Conservation (phyloP, 2,329 filamentous ascomycete genomes). For the Calonectria crousiana region DNA sequence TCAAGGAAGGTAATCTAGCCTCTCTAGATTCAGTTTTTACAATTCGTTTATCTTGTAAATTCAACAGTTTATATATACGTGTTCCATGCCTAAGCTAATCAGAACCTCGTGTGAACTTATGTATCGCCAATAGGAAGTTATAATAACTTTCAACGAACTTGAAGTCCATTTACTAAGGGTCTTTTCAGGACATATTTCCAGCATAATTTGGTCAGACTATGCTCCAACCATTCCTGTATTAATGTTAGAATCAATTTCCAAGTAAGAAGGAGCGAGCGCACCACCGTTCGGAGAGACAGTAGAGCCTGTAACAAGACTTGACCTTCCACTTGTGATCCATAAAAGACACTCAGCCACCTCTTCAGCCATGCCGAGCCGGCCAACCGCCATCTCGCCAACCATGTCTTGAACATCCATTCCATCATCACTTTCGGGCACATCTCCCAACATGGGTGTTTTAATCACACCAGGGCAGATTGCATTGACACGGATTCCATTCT, state of each 20-base stretch:
- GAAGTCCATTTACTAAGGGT: too few species aligned
- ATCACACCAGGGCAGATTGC: slow-evolving; percentile 12
- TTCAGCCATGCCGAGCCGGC: neutral
- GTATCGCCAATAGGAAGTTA: too few species aligned
- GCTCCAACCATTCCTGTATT: slow-evolving; percentile 2
- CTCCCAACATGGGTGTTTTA: slow-evolving; percentile 2
- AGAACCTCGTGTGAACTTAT: too few species aligned
- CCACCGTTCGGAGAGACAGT: slow-evolving; percentile 5
- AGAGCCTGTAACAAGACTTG: neutral
- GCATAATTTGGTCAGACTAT: neutral
- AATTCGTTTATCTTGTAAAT: too few species aligned
- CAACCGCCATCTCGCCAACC: slow-evolving; percentile 6
- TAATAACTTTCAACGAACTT: too few species aligned
- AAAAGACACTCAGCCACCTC: slow-evolving; percentile 12
- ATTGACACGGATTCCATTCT: slow-evolving; percentile 5
- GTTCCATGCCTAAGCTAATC: too few species aligned
- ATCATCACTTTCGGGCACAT: neutral
- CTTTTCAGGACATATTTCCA: too few species aligned
- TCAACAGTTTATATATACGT: too few species aligned
- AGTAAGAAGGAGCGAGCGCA: neutral
- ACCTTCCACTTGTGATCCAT: slow-evolving; percentile 2
- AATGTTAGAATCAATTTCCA: neutral
- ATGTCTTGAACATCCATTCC: slow-evolving; percentile 10
- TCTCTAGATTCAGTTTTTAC: too few species aligned
- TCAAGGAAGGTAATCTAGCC: too few species aligned